Evolutionary conservation across 139 green algal species (phyloP).

Genomic region (Coelastrella sp.): DNA sequence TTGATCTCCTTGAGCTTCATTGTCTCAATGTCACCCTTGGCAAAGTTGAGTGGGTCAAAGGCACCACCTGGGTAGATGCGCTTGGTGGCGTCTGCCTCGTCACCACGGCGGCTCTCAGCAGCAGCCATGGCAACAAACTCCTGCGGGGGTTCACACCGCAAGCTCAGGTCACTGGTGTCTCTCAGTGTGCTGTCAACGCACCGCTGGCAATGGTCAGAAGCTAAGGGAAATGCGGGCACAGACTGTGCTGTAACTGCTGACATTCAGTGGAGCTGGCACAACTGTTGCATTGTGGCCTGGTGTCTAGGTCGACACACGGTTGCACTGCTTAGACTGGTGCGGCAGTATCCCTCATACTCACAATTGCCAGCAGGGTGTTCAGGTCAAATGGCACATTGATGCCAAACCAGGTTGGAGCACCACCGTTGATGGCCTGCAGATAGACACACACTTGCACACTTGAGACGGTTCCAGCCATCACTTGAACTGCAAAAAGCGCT

Average conservation of each 20-base stretch:
- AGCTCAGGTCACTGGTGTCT: no score
- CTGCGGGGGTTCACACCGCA: constrained; percentile 33
- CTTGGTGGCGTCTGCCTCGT: constrained; percentile 74
- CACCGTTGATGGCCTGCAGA: constrained; percentile 76
- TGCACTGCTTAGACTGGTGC: not conserved
- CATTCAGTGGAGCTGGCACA: no score
- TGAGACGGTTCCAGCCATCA: no score
- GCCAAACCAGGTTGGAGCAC: constrained; percentile 83
- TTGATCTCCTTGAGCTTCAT: constrained; percentile 95
- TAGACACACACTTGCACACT: not conserved
- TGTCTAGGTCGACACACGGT: not conserved
- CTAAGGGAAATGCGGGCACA: no score
- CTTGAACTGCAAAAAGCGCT: no score
- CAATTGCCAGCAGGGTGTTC: constrained; percentile 78
- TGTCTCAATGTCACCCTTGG: constrained; percentile 81
- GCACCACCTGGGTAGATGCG: constrained; percentile 86
- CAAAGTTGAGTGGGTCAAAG: constrained; percentile 91
- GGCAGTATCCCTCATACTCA: constrained; percentile 49
- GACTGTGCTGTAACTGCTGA: no score
- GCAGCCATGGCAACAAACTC: constrained; percentile 78
- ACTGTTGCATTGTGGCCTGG: no score
- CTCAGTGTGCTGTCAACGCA: no score
- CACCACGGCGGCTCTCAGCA: constrained; percentile 75
- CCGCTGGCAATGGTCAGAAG: no score
- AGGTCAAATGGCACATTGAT: constrained; percentile 85